A percentile compares a stretch with the other conserved stretches of the same genome.
Conservation (phyloP, 306 rosid species). For the Astragalus glycyphyllos region DNA sequence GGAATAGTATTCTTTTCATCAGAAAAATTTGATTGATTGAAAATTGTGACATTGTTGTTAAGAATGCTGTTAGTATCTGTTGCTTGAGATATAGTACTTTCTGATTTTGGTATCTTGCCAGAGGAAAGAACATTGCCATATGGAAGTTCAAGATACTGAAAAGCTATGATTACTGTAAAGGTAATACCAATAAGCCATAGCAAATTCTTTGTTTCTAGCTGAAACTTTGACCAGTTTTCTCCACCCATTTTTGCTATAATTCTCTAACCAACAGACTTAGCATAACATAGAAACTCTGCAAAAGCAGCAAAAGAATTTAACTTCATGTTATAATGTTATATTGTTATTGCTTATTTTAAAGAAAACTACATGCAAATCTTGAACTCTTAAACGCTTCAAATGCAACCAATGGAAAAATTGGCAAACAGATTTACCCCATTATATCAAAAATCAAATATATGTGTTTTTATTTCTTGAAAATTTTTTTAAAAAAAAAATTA, state of each 20-base stretch:
- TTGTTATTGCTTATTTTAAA: not conserved
- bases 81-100: slow-evolving; percentile 39
- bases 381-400: slow-evolving; percentile 1
- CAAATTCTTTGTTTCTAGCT: slow-evolving; percentile 62
- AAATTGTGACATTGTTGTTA: slow-evolving; percentile 36
- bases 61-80: slow-evolving; percentile 33
- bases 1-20: slow-evolving; percentile 1
- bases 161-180: slow-evolving; percentile 56
- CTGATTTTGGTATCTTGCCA: slow-evolving; percentile 39
- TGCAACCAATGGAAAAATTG: not conserved
- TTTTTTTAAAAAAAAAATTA: not conserved
- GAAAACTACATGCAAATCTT: slow-evolving; percentile 1
- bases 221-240: slow-evolving; percentile 54
- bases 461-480: not conserved
- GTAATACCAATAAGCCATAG: slow-evolving; percentile 59
- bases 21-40: slow-evolving; percentile 37
- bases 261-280: not conserved
- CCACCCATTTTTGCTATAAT: slow-evolving; percentile 58
- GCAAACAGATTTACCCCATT: not conserved
- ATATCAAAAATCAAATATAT: slow-evolving; percentile 14
- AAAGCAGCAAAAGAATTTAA: not conserved
- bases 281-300: slow-evolving; percentile 51
- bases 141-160: slow-evolving; percentile 66
- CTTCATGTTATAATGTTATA: too few species aligned
- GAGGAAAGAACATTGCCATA: slow-evolving; percentile 50